Conservation (phyloP, 164 flowering plant species). For the Magnolia kwangsiensis region DNA sequence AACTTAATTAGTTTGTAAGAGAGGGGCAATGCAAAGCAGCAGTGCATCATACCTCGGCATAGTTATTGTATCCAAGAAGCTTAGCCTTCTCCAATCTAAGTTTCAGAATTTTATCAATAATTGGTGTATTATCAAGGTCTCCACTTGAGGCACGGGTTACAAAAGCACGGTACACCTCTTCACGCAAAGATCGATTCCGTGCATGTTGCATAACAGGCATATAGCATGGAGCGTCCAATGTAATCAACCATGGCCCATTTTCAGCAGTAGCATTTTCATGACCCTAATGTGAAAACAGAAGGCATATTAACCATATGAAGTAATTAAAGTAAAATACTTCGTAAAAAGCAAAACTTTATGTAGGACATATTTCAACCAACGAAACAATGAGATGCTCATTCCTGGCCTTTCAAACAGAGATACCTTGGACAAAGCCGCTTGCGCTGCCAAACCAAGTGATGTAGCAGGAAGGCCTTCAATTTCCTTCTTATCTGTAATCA, state of each 20-base stretch:
- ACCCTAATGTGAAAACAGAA: conserved; percentile 45
- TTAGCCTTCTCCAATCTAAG: conserved; percentile 92
- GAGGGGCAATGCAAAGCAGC: not conserved
- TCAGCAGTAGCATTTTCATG: conserved; percentile 91
- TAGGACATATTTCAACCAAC: not conserved
- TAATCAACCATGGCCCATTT: conserved; percentile 93
- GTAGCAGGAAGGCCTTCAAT: conserved; percentile 91
- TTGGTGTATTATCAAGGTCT: conserved; percentile 78
- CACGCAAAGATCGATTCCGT: conserved; percentile 70
- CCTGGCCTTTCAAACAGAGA: not conserved
- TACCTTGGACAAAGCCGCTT: conserved; percentile 92
- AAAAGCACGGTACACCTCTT: conserved; percentile 88
- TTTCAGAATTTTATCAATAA: conserved; percentile 78
- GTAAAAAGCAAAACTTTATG: not conserved
- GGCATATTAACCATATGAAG: not conserved
- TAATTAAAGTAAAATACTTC: not conserved
- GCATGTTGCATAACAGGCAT: conserved; percentile 92
- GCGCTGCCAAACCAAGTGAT: conserved; percentile 87
- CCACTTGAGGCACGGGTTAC: conserved; percentile 82
- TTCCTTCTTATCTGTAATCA: conserved; percentile 79
- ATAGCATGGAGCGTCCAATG: conserved; percentile 90
- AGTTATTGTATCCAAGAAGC: conserved; percentile 82
- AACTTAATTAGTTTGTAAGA: not conserved
- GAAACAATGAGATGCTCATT: not conserved
- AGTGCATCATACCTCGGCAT: conserved; percentile 70